Evolutionary conservation across 225 moss, liverwort and hornwort species (phyloP).

Genomic region (Neckera pumila): DNA sequence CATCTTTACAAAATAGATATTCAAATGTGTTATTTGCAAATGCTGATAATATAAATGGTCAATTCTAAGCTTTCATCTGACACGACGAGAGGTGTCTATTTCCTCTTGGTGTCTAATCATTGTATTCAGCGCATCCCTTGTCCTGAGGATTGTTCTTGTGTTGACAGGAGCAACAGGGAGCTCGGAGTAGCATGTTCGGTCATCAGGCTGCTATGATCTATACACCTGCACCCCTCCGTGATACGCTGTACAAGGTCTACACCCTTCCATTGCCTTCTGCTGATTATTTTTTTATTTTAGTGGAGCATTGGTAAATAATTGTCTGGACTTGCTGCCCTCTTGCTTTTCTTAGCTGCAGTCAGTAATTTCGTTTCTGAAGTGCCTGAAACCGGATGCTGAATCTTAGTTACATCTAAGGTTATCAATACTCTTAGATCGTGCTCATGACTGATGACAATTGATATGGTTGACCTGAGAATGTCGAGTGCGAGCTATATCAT

Average conservation of each 20-base stretch:
- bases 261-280: background rate
- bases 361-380: background rate
- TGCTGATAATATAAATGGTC: background rate
- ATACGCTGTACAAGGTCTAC: constrained; percentile 41
- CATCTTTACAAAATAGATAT: background rate
- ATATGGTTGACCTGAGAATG: background rate
- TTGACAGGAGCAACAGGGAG: constrained; percentile 56
- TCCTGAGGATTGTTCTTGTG: background rate
- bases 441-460: background rate
- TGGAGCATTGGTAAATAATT: background rate
- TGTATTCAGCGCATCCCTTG: background rate
- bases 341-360: background rate
- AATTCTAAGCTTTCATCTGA: background rate
- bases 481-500: background rate
- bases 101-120: background rate
- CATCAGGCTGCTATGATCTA: constrained; percentile 65
- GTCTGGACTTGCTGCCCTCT: background rate
- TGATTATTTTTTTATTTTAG: background rate
- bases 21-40: background rate
- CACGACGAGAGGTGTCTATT: background rate
- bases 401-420: background rate
- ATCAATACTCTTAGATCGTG: background rate
- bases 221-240: constrained; percentile 58
- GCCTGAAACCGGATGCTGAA: background rate
- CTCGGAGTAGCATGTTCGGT: constrained; percentile 48